Evolutionary conservation across 805 yeast genomes (phyloP).

Genomic region (Metschnikowia colocasiae): DNA sequence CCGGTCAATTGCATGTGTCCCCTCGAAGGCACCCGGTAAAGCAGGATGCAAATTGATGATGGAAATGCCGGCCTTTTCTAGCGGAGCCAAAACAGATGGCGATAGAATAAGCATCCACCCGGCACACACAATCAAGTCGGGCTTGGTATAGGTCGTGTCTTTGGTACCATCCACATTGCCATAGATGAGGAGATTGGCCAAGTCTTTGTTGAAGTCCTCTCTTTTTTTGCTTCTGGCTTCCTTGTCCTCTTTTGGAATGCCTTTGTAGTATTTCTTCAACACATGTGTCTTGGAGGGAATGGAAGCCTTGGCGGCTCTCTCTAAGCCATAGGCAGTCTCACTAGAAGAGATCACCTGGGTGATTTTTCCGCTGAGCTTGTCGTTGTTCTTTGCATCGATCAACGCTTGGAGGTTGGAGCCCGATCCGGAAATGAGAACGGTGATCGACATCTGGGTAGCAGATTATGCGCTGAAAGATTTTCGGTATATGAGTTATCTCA

Average conservation of each 20-base stretch:
- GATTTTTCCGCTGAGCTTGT: conserved; percentile 51
- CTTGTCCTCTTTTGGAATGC: conserved; percentile 65
- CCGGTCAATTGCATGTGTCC: conserved; percentile 94
- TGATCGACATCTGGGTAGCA: conserved; percentile 30
- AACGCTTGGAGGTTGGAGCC: conserved; percentile 96
- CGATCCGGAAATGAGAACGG: conserved; percentile 88
- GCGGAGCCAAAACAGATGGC: conserved; percentile 64
- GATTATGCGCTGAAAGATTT: conserved; percentile 3
- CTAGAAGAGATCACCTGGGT: conserved; percentile 82
- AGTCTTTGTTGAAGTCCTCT: conserved; percentile 68
- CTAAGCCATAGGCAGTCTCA: conserved; percentile 80
- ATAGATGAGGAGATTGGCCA: conserved; percentile 62
- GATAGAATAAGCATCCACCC: conserved; percentile 97
- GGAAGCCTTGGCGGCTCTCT: conserved; percentile 64
- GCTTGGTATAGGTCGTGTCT: conserved; percentile 42
- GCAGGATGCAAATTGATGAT: conserved; percentile 97
- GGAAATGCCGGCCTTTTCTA: conserved; percentile 58
- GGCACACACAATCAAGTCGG: conserved; percentile 91
- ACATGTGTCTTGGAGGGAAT: conserved; percentile 75
- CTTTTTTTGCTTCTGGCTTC: conserved; percentile 59
- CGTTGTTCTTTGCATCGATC: conserved; percentile 60
- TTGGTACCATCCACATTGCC: conserved; percentile 39
- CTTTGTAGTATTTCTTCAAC: conserved; percentile 69
- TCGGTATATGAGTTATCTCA: conserved; percentile 3
- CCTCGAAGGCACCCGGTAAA: conserved; percentile 94